Conservation (phyloP, 345 rosid species). For the Raphanus sativus region DNA sequence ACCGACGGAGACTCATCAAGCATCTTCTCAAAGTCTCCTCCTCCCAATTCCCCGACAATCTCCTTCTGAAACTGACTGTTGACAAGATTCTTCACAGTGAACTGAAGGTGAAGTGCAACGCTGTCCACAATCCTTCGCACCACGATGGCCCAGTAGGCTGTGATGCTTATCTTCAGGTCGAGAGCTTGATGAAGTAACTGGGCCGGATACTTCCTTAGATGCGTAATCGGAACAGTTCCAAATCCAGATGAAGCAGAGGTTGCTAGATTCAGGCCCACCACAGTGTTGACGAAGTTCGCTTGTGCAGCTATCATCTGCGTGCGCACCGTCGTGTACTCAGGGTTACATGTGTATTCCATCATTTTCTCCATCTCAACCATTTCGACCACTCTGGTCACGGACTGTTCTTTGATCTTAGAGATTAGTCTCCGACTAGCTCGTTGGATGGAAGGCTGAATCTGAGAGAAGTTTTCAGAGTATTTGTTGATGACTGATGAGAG, state of each 20-base stretch:
- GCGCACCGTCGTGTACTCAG: not conserved
- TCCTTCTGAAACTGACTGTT: conserved; percentile 22
- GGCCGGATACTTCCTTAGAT: not conserved
- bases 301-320: not conserved
- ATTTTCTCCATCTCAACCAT: conserved; percentile 15
- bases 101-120: conserved; percentile 37
- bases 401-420: conserved; percentile 1
- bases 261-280: not conserved
- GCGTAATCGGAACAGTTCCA: not conserved
- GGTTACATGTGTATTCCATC: conserved; percentile 17
- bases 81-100: conserved; percentile 28
- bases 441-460: conserved; percentile 18
- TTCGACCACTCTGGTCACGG: conserved; percentile 3
- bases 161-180: conserved; percentile 18
- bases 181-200: conserved; percentile 12
- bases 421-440: not conserved
- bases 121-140: conserved; percentile 37
- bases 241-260: not conserved
- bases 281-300: not conserved
- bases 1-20: not conserved
- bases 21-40: not conserved
- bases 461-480: conserved; percentile 2
- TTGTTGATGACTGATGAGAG: not conserved
- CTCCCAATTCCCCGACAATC: not conserved
- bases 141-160: conserved; percentile 39